Conservation (phyloP, 495 filamentous ascomycete species). For the Choiromyces venosus region DNA sequence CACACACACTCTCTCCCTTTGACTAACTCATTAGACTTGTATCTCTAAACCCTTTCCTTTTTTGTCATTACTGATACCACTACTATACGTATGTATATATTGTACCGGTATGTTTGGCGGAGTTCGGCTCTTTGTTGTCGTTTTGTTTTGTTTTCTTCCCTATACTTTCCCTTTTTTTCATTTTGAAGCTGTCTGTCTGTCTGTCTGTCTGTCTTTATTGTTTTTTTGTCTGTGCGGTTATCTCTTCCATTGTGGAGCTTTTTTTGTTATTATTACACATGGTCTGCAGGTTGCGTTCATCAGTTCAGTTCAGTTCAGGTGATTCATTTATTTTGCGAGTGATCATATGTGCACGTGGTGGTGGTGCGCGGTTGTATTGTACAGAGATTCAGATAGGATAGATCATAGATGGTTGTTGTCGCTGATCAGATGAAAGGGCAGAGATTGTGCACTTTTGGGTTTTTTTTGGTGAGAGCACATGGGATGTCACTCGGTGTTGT, state of each 20-base stretch:
- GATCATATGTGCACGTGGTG: neutral
- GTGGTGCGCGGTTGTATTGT: neutral
- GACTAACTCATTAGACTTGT: neutral
- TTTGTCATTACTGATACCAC: neutral
- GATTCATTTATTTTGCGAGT: neutral
- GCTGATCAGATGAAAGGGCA: neutral
- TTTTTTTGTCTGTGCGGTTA: neutral
- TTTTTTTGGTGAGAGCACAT: too few relatives aligned
- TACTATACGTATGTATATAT: slow-evolving; percentile 5
- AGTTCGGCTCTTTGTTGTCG: neutral
- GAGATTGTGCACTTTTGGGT: neutral
- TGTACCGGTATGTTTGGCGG: neutral
- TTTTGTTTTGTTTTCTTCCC: neutral
- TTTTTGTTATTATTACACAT: neutral
- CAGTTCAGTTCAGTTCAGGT: neutral
- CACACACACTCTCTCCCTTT: neutral
- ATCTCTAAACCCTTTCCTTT: neutral
- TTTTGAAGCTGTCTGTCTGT: slow-evolving; percentile 2
- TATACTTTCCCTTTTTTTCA: slow-evolving; percentile 1
- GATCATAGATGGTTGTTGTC: too few relatives aligned
- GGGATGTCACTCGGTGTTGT: too few relatives aligned
- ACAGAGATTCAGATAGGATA: neutral
- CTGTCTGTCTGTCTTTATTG: too few relatives aligned
- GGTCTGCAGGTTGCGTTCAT: neutral
- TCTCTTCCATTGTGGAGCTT: neutral